Conservation (phyloP, 225 moss, liverwort and hornwort genomes). For the Physcomitrium patens region DNA sequence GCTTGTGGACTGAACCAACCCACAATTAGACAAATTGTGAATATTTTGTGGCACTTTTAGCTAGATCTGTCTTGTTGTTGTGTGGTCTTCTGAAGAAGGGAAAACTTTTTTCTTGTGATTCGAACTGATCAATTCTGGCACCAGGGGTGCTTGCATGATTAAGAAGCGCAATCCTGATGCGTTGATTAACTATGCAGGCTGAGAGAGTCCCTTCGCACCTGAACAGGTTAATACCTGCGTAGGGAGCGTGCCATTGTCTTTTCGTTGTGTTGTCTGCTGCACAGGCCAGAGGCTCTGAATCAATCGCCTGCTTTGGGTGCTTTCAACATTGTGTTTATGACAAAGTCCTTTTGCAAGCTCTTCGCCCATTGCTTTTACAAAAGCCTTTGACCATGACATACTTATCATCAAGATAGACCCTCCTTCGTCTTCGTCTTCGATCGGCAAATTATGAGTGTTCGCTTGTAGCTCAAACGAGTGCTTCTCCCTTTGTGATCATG, state of each 20-base stretch:
- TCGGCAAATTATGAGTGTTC: constrained; percentile 41
- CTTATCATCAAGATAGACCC: background rate
- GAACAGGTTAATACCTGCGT: constrained; percentile 99
- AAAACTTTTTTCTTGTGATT: constrained; percentile 28
- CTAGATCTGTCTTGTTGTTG: constrained; percentile 29
- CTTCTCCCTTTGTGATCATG: too few relatives aligned
- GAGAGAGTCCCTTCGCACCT: constrained; percentile 99
- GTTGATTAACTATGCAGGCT: constrained; percentile 82
- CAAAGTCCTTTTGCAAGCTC: constrained; percentile 37
- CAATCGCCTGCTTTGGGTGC: constrained; percentile 39
- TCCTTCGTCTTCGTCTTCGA: constrained; percentile 30
- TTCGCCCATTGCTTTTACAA: constrained; percentile 20
- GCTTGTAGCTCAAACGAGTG: background rate
- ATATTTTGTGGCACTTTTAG: constrained; percentile 35
- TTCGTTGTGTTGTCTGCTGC: constrained; percentile 75
- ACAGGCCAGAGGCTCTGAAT: constrained; percentile 64
- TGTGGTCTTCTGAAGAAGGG: constrained; percentile 18
- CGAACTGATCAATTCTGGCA: constrained; percentile 74
- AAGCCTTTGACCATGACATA: constrained; percentile 7
- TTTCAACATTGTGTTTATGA: constrained; percentile 35
- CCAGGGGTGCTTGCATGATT: constrained; percentile 98
- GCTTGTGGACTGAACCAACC: constrained; percentile 32
- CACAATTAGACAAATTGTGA: constrained; percentile 38
- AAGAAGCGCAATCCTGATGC: constrained; percentile 46
- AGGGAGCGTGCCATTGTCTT: constrained; percentile 97